Evolutionary conservation across 495 filamentous ascomycete genomes (phyloP), one percentile per base, ranked within the genome.

Genomic region (Aspergillus bertholletiae): DNA sequence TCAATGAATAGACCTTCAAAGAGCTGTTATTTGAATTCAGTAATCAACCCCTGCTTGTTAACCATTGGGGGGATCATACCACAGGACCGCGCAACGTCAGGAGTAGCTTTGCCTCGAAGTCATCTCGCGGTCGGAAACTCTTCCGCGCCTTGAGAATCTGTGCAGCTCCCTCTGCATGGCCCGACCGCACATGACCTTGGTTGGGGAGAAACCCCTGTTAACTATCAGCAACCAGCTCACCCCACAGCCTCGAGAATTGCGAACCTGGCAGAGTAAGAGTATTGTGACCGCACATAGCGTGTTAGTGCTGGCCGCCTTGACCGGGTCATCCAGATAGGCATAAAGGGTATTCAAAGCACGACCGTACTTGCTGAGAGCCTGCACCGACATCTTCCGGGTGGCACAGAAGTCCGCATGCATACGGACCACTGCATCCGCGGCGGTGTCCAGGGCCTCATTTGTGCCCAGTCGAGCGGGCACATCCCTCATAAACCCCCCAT

Each of bases 251-350:
- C 39, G 22, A 21, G 39, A 8, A 43, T 17, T 6, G 9, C 37
- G 40, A 20, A 56, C 49, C 62, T 76, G 67, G 46, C 68, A 71
- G 8, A 78, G 62, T 35, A 75, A 49, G 7, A 78, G 44, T 13
- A 81, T 17, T 62, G 72, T 73, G 0, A 80, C 71, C 1, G 78
- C 73, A 45, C 72, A 71, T 4, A 81, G 58, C 17, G 77, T 79
- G 37, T 71, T 70, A 1, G 72, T 62, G 7, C 65, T 53, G 1
- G 55, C 46, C 3, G 75, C 76, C 54, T 70, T 69, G 27, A 49
- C 39, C 0, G 67, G 65, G 24, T 80, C 67, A 54, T 73, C 66
- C 8, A 81, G 52, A 55, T 63, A 68, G 0, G 54, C 48, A n/a
- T 71, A 56, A 1, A 81, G 60, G 0, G 62, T 58, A 18, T 34